Percentiles rank a stretch among this genome's conserved stretches.
Conservation (phyloP, 2,329 filamentous ascomycete species). For the Penicillium sp. region DNA sequence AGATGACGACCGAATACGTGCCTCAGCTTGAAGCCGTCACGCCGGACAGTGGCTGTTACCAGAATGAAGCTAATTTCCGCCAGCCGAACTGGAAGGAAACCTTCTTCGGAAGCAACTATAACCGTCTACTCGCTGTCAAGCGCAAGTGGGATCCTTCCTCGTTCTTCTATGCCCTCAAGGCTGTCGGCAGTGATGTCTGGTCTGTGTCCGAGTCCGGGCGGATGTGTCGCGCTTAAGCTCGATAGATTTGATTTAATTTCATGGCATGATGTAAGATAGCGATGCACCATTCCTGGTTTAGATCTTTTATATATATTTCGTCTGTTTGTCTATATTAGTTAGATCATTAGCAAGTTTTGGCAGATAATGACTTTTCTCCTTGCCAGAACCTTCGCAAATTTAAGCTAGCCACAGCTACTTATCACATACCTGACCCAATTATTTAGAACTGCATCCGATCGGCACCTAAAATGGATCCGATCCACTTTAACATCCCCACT, state of each 20-base stretch:
- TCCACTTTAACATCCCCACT: no score
- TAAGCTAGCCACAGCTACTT: no score
- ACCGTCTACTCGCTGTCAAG: constrained; percentile 38
- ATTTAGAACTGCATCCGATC: no score
- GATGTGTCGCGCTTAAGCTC: constrained; percentile 24
- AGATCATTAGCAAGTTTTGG: not conserved
- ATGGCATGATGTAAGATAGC: not conserved
- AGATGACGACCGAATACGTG: constrained; percentile 42
- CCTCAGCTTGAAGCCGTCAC: constrained; percentile 41
- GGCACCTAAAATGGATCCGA: no score
- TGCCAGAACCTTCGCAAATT: no score
- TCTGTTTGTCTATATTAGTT: not conserved
- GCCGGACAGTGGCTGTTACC: constrained; percentile 41
- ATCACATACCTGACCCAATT: no score
- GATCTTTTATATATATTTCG: not conserved
- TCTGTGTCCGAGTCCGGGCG: constrained; percentile 26
- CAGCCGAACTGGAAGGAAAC: constrained; percentile 42
- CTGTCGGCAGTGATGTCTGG: constrained; percentile 42
- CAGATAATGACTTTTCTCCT: not conserved
- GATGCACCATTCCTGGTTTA: not conserved
- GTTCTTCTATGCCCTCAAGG: constrained; percentile 43
- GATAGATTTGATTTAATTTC: not conserved
- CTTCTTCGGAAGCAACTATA: constrained; percentile 46
- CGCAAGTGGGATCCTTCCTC: constrained; percentile 42
- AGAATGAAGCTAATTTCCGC: constrained; percentile 45